These are phyloP conservation scores for Pezicula radicicola DNA, from an alignment of 2,329 filamentous ascomycete species.

Conservation along the genomic window DNA sequence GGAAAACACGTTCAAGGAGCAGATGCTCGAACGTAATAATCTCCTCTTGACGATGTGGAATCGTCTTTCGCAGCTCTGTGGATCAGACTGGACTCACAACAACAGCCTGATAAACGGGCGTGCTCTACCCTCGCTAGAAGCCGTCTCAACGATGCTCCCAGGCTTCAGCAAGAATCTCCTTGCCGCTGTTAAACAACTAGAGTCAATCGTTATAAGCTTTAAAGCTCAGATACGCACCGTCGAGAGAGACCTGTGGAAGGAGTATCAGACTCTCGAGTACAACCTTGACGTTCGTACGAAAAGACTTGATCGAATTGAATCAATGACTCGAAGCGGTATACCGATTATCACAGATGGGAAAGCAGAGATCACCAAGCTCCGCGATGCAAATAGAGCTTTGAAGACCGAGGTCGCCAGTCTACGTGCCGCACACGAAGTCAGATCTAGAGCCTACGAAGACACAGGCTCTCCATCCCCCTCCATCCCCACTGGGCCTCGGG, in stretches of 20 bases:
- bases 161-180: constrained; percentile 90
- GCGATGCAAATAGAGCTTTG: constrained; percentile 59
- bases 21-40: constrained; percentile 85
- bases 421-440: constrained; percentile 48
- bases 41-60: constrained; percentile 90
- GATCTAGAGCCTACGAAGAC: constrained; percentile 33
- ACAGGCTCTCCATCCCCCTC: constrained; percentile 30
- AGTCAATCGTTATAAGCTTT: constrained; percentile 75
- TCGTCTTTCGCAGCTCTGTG: constrained; percentile 79
- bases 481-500: constrained; percentile 31
- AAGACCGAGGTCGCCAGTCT: constrained; percentile 70
- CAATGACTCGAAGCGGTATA: constrained; percentile 66
- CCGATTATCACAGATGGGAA: constrained; percentile 31
- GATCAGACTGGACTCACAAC: constrained; percentile 85
- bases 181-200: constrained; percentile 81
- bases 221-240: constrained; percentile 76
- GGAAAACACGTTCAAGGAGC: constrained; percentile 80
- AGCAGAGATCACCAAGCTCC: constrained; percentile 57
- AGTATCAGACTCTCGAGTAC: constrained; percentile 83
- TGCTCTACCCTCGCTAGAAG: constrained; percentile 76
- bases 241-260: constrained; percentile 87
- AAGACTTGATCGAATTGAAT: constrained; percentile 84
- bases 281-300: constrained; percentile 77
- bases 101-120: constrained; percentile 88
- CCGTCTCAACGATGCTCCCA: constrained; percentile 79